A percentile compares a stretch with the other conserved stretches of the same genome.
phyloP scores from a whole-genome alignment of 768 basidiomycete genomes.

The Auricularia heimuer region DNA sequence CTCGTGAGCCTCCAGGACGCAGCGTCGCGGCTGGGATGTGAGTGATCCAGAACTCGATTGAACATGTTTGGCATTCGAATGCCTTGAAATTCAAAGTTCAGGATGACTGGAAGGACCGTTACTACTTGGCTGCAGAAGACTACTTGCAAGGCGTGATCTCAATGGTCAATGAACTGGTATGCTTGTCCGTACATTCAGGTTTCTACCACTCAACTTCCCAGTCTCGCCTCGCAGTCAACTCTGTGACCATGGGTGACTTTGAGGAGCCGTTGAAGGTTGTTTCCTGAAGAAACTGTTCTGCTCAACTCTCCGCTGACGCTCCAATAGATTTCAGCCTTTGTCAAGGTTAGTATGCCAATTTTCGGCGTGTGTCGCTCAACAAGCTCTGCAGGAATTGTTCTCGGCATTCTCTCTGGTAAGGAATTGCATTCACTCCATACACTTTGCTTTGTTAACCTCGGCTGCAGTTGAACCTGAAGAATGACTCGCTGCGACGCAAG shows the following conservation, averaged over 20 bases:
- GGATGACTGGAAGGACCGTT: constrained; percentile 57
- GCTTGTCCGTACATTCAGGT: constrained; percentile 14
- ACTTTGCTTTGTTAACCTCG: not conserved
- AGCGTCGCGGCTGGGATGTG: constrained; percentile 56
- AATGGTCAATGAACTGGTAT: constrained; percentile 70
- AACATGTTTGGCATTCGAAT: not conserved
- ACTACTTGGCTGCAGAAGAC: constrained; percentile 60
- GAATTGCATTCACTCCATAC: not conserved
- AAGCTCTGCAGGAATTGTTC: constrained; percentile 42
- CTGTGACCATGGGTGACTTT: constrained; percentile 75
- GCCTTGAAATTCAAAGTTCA: constrained; percentile 35
- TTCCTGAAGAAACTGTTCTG: not conserved
- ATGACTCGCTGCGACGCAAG: constrained; percentile 61
- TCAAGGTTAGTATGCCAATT: constrained; percentile 29
- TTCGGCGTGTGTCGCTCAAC: not conserved
- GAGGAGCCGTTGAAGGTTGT: constrained; percentile 53
- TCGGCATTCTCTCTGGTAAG: constrained; percentile 75
- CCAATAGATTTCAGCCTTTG: constrained; percentile 53
- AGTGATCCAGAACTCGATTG: constrained; percentile 19
- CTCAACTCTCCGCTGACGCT: not conserved
- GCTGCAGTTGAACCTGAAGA: constrained; percentile 70
- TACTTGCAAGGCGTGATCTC: constrained; percentile 74
- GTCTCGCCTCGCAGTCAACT: constrained; percentile 73
- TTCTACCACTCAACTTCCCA: constrained; percentile 17
- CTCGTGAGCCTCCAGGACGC: constrained; percentile 48